A percentile compares a stretch with the other conserved stretches of the same genome.
Conservation (phyloP, 768 basidiomycete species). For the Termitomyces sp. region DNA sequence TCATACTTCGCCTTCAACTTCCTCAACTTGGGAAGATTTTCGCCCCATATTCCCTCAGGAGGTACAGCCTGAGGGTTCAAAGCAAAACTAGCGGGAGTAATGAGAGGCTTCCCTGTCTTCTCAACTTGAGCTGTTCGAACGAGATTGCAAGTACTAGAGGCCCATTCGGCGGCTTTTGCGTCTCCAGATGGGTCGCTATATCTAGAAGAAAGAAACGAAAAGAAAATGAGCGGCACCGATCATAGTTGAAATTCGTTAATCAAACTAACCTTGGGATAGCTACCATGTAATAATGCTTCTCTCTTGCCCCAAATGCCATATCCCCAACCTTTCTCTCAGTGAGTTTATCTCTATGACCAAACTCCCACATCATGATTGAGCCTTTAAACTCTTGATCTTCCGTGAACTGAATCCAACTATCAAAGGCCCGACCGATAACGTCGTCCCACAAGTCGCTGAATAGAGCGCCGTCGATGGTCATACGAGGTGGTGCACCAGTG, state of each 20-base stretch:
- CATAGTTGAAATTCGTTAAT: background rate
- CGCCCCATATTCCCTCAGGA: constrained; percentile 24
- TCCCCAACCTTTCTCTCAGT: constrained; percentile 2
- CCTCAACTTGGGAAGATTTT: constrained; percentile 19
- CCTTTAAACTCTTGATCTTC: constrained; percentile 7
- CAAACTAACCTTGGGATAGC: constrained; percentile 6
- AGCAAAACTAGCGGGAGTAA: background rate
- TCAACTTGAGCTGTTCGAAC: background rate
- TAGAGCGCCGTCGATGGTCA: constrained; percentile 14
- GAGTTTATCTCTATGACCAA: constrained; percentile 14
- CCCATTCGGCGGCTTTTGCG: background rate
- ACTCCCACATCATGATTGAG: constrained; percentile 17
- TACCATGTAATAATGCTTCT: constrained; percentile 6
- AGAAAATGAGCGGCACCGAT: background rate
- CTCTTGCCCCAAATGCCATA: constrained; percentile 6
- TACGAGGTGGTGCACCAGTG: constrained; percentile 11
- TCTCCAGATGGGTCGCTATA: background rate
- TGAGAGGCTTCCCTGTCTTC: constrained; percentile 8
- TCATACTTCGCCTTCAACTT: constrained; percentile 28
- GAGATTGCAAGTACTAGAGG: background rate
- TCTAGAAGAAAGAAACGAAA: background rate
- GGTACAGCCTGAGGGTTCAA: constrained; percentile 13
- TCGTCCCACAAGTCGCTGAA: constrained; percentile 18
- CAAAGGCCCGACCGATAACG: constrained; percentile 10
- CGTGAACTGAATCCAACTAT: constrained; percentile 18